phyloP scores from a whole-genome alignment of 805 yeast species.

The Metschnikowia santaceciliae region DNA sequence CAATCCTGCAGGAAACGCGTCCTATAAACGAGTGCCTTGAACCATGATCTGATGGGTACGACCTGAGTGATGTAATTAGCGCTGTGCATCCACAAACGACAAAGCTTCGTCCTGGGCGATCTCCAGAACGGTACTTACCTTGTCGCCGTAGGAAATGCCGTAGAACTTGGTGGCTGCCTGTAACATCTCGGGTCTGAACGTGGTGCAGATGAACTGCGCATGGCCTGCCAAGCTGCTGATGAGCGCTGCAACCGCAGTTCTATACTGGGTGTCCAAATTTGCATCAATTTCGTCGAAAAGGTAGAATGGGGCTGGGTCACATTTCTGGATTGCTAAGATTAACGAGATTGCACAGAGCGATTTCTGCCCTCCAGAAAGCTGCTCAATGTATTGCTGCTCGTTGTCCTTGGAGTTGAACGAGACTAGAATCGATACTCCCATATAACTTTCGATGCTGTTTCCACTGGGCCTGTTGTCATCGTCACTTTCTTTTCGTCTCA shows the following conservation, averaged over 20 bases:
- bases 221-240: constrained; percentile 58
- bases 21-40: neutral
- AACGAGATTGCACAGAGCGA: constrained; percentile 94
- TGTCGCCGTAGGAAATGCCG: constrained; percentile 81
- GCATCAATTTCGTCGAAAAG: constrained; percentile 97
- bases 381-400: constrained; percentile 85
- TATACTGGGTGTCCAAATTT: constrained; percentile 85
- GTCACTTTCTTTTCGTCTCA: constrained; percentile 42
- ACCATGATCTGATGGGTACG: neutral
- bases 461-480: constrained; percentile 17
- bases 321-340: constrained; percentile 87
- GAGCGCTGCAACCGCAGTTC: constrained; percentile 79
- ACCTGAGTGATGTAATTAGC: neutral
- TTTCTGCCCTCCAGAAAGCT: constrained; percentile 94
- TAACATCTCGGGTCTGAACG: constrained; percentile 91
- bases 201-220: constrained; percentile 94
- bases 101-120: constrained; percentile 72
- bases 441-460: constrained; percentile 50
- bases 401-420: constrained; percentile 83
- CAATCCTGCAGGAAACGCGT: neutral
- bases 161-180: constrained; percentile 81
- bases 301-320: constrained; percentile 97
- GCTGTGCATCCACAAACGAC: constrained; percentile 75
- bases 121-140: constrained; percentile 72
- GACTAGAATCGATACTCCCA: constrained; percentile 82